Evolutionary conservation across 164 flowering plant species (phyloP), one percentile per base, ranked within the genome.

Genomic region (Stephania cephalantha): DNA sequence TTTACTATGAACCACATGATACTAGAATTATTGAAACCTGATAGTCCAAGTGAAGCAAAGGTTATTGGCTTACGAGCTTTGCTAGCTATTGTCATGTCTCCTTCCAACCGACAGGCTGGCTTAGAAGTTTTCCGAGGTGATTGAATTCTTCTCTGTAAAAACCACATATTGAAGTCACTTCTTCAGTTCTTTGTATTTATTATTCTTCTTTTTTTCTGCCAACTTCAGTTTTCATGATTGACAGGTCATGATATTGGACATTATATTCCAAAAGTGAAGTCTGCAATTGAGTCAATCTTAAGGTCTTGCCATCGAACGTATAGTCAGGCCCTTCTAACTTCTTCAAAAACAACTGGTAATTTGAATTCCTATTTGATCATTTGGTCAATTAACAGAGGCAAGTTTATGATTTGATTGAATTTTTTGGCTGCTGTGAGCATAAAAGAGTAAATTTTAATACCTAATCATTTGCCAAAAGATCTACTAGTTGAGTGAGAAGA

Each of bases 1-100:
- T 96, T 96, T 88, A 81, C 93, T 48, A 96, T 96, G 97, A 96
- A 91, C 77, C 99, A 96, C 76, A 88, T 89, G 94, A 86, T 96
- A 74, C 80, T 96, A 70, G 99, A 96, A 81, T 85, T 96, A 81
- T 86, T 96, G 73, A 96, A 85, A 85, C 94, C 85, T 82, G 98
- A 96, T 70, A 90, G 89, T 84, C 81, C 85, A 77, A 92, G 94
- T 84, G 99, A 96, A 83, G 99, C 97, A 31, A 96, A 93, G 83
- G 95, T 96, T 65, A 94, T 96, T 85, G 99, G 99, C 74, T 84
- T 96, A 22, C 94, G 97, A 73, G 92, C 98, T 80, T 85, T 96
- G 84, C 97, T 94, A 81, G 90, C 89, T 52, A 92, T 96, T 79
- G 97, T 92, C 52, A 87, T 85, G 92, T 88, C 97, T 73, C 97